Conservation (phyloP, 306 rosid species). For the Heteromeles arbutifolia region DNA sequence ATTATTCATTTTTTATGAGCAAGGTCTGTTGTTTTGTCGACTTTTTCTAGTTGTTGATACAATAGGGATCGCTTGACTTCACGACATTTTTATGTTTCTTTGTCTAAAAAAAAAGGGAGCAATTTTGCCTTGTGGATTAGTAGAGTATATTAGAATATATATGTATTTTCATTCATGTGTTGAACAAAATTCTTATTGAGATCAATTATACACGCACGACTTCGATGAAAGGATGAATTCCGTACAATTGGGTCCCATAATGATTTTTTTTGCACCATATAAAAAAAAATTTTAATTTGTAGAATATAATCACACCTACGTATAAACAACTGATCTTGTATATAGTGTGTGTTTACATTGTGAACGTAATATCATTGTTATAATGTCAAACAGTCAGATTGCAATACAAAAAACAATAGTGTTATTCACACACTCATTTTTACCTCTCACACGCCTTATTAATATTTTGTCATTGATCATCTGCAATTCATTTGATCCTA, state of each 20-base stretch:
- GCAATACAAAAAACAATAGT: no score
- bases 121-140: not conserved
- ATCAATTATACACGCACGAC: not conserved
- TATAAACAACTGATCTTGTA: no score
- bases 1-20: no score
- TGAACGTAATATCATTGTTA: no score
- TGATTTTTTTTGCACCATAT: not conserved
- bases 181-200: not conserved
- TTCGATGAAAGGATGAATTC: no score
- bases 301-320: not conserved
- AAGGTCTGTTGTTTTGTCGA: not conserved
- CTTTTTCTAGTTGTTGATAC: not conserved
- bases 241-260: no score
- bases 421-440: rapidly evolving
- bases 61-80: no score
- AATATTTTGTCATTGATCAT: no score
- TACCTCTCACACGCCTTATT: rapidly evolving
- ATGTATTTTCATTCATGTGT: not conserved
- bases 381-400: no score
- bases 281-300: no score
- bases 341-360: not conserved
- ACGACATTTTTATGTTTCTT: no score
- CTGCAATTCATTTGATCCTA: rapidly evolving
- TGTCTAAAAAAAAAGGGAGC: not conserved
- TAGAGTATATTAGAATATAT: not conserved